A percentile compares a stretch with the other conserved stretches of the same genome.
Conservation (phyloP, 2,329 filamentous ascomycete genomes). For the Neoascochyta sp. region DNA sequence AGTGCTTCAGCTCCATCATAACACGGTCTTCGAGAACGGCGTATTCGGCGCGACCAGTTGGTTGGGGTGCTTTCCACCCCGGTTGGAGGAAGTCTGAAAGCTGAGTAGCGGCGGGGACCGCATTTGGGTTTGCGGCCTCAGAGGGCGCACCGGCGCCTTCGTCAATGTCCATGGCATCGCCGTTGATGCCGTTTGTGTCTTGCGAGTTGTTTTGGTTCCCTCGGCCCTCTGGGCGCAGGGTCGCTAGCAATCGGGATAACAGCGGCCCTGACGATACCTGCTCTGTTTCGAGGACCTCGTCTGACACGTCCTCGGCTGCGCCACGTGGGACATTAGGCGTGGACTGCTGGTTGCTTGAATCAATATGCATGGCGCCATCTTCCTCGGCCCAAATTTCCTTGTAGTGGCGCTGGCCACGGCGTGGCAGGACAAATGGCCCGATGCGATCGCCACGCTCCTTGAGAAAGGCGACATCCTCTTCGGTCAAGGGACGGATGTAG, state of each 20-base stretch:
- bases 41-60: conserved; percentile 72
- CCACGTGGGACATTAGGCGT: conserved; percentile 80
- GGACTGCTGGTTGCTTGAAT: conserved; percentile 64
- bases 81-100: conserved; percentile 75
- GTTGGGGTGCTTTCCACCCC: conserved; percentile 72
- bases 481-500: conserved; percentile 81
- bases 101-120: conserved; percentile 65
- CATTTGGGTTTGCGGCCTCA: conserved; percentile 35
- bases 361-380: conserved; percentile 74
- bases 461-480: conserved; percentile 91
- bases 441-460: conserved; percentile 81
- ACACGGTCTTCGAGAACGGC: conserved; percentile 83
- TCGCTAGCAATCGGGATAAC: conserved; percentile 73
- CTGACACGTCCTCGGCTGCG: conserved; percentile 79
- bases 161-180: conserved; percentile 47
- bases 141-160: conserved; percentile 36
- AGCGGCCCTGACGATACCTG: conserved; percentile 84
- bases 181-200: conserved; percentile 53
- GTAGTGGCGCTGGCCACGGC: conserved; percentile 80
- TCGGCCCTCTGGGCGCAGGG: conserved; percentile 72
- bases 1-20: conserved; percentile 84
- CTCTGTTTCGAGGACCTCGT: conserved; percentile 82
- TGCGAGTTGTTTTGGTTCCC: conserved; percentile 55
- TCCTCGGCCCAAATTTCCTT: conserved; percentile 91
- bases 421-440: conserved; percentile 80